Percentiles rank a stretch among this genome's conserved stretches.
Evolutionary conservation across 2,329 filamentous ascomycete genomes (phyloP).

Genomic region (Alternaria gansuensis): DNA sequence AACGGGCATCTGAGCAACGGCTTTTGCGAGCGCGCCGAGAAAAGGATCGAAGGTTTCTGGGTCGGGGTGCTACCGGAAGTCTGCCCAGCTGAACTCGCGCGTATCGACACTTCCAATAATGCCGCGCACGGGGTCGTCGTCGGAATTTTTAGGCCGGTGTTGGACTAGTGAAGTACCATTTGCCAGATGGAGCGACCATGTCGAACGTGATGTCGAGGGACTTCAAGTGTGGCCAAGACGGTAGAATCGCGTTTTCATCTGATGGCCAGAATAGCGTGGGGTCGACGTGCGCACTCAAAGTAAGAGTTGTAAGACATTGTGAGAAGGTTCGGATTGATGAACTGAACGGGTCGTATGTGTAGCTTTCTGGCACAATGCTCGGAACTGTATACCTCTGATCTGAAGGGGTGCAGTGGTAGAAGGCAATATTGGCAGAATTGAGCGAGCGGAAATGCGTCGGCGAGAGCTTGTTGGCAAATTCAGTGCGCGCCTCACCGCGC

Average conservation of each 20-base stretch:
- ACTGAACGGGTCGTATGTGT: constrained; percentile 23
- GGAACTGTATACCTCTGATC: constrained; percentile 12
- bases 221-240: constrained; percentile 25
- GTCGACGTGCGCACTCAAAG: constrained; percentile 21
- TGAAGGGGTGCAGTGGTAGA: constrained; percentile 10
- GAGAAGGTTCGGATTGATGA: constrained; percentile 22
- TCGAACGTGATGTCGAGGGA: constrained; percentile 19
- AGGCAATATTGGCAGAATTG: constrained; percentile 11
- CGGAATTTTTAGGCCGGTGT: background rate
- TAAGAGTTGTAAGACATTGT: constrained; percentile 21
- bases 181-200: constrained; percentile 19
- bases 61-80: constrained; percentile 26
- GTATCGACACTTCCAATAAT: constrained; percentile 8
- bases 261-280: constrained; percentile 29
- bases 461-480: constrained; percentile 12
- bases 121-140: constrained; percentile 9
- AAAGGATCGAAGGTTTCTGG: constrained; percentile 26
- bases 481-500: constrained; percentile 7
- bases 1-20: constrained; percentile 24
- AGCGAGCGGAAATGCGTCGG: constrained; percentile 1
- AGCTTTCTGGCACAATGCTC: constrained; percentile 18
- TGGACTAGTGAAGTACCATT: constrained; percentile 28
- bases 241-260: constrained; percentile 3
- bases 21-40: constrained; percentile 31
- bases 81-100: background rate